phyloP scores from a whole-genome alignment of 2,329 filamentous ascomycete species.

The Gnomoniopsis sp. region DNA sequence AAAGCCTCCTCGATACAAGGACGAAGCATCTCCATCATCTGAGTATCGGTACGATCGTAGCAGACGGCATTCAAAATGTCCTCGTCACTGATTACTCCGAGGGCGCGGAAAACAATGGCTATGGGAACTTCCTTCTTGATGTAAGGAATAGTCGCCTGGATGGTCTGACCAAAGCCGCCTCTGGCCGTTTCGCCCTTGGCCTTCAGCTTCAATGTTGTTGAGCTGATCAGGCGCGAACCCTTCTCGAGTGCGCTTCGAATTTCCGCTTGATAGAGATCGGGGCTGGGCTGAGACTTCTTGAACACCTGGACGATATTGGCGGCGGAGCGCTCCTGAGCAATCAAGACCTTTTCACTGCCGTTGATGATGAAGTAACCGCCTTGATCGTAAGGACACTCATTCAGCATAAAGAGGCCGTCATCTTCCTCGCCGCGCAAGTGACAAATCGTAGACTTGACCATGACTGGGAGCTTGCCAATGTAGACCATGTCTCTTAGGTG shows the following conservation, averaged over 20 bases:
- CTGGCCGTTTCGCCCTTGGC: conserved; percentile 79
- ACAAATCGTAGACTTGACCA: conserved; percentile 97
- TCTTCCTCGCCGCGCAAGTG: conserved; percentile 81
- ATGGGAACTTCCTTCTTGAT: conserved; percentile 93
- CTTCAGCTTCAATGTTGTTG: conserved; percentile 85
- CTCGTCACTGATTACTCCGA: conserved; percentile 94
- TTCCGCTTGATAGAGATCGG: conserved; percentile 90
- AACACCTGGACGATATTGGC: conserved; percentile 99
- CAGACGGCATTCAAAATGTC: conserved; percentile 98
- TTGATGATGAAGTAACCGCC: conserved; percentile 99
- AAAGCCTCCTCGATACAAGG: conserved; percentile 97
- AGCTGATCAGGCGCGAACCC: conserved; percentile 90
- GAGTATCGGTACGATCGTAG: conserved; percentile 90
- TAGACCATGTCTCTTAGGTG: conserved; percentile 73
- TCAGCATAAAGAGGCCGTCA: conserved; percentile 82
- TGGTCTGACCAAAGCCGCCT: conserved; percentile 79
- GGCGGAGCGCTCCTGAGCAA: conserved; percentile 94
- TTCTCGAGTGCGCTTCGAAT: conserved; percentile 96
- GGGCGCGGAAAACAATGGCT: conserved; percentile 89
- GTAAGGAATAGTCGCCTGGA: conserved; percentile 88
- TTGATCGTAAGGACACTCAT: conserved; percentile 97
- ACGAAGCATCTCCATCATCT: conserved; percentile 96
- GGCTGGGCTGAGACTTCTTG: conserved; percentile 91
- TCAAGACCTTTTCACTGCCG: conserved; percentile 96
- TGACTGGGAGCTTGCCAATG: conserved; percentile 93